Percentiles rank a stretch among this genome's conserved stretches.
Conservation (phyloP, 768 basidiomycete genomes). For the Suillus paluster region DNA sequence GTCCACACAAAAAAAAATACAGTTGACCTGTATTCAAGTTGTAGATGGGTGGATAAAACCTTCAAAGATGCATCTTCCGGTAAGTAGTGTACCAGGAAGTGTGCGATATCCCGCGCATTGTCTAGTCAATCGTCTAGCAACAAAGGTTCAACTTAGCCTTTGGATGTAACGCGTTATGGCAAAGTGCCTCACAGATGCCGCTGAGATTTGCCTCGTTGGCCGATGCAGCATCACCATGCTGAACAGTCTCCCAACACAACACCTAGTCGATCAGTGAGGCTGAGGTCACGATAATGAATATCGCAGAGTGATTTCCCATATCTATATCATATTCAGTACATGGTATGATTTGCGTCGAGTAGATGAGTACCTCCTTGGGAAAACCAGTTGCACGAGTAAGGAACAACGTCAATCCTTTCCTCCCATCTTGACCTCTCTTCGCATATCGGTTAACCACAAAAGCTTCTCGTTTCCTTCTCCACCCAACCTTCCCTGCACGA, state of each 20-base stretch:
- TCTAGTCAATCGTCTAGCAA: slow-evolving; percentile 80
- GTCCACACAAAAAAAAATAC: too few relatives aligned
- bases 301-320: slow-evolving; percentile 75
- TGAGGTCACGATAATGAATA: slow-evolving; percentile 50
- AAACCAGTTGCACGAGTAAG: slow-evolving; percentile 88
- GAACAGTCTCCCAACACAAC: slow-evolving; percentile 82
- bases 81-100: slow-evolving; percentile 72
- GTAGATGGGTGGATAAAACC: slow-evolving; percentile 56
- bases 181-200: slow-evolving; percentile 54
- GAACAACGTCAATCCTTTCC: slow-evolving; percentile 65
- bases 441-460: slow-evolving; percentile 77
- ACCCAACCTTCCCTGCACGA: slow-evolving; percentile 19
- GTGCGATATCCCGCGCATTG: slow-evolving; percentile 74
- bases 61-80: slow-evolving; percentile 44
- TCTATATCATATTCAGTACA: slow-evolving; percentile 46
- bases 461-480: slow-evolving; percentile 32
- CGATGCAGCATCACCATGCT: slow-evolving; percentile 82
- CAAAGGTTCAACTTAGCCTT: not conserved
- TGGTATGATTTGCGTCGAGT: not conserved
- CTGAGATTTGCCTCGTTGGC: slow-evolving; percentile 63
- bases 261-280: slow-evolving; percentile 61
- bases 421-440: slow-evolving; percentile 22
- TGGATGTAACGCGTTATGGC: not conserved
- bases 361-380: slow-evolving; percentile 70
- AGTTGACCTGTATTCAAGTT: slow-evolving; percentile 49